Base-by-base conservation (phyloP, 2,329 filamentous ascomycete species). In the Juglanconis sp. region DNA sequence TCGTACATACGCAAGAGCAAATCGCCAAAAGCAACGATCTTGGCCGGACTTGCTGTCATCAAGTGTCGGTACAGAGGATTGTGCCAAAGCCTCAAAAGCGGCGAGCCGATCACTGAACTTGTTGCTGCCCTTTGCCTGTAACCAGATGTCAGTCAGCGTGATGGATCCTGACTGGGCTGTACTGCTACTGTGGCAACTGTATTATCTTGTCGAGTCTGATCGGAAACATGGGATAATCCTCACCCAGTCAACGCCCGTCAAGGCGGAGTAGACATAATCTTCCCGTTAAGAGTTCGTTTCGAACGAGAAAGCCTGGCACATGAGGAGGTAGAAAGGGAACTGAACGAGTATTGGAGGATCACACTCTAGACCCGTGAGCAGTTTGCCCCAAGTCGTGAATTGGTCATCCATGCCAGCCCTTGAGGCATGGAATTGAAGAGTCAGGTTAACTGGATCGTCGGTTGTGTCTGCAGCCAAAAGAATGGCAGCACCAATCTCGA, bases 21-120 rank as follows among this genome's bases (percentile, higher is more conserved):
- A n/a, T 34, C 54, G 55, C 55, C 55, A 57, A 35, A 51, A 51
- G 35, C 55, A 51, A 32, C 47, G 34, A 36, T 51, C 55, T 47
- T 47, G 7, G 2, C 46, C 47, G 7, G 35, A 57, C 11, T 50
- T 44, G 36, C 17, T 44, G 11, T 50, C 55, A 34, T 50, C 34
- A 3, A 57, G 30, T 5, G 6, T 53, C 5, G 50, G 50, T 1
- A 38, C 7, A 8, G 50, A 8, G 32, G 50, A 8, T 15, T 11
- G 6, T 38, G 50, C 50, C 31, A 53, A 24, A 53, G 32, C 31
- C n/a, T 53, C 32, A 24, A 57, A 57, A 17, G 54, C 44, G 17
- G 13, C 31, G 8, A 53, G 32, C 4, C 34, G 50, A 32, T 38
- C 32, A 53, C n/a, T 35, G 50, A 53, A 53, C 8, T 36, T 53